Evolutionary conservation across 768 basidiomycete species (phyloP).

Genomic region (Leccinum variicolor): DNA sequence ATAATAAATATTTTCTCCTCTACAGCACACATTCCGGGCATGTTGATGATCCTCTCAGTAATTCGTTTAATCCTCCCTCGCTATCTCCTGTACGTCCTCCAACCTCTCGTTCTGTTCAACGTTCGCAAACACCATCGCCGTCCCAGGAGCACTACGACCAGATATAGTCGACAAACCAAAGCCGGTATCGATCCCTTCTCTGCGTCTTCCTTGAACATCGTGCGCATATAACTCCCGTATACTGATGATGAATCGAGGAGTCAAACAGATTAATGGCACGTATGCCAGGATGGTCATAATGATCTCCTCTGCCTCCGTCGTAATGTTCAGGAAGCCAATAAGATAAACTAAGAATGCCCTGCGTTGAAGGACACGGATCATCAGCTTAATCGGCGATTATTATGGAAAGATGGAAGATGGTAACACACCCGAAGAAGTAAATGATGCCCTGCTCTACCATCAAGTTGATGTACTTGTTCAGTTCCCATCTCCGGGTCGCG

Average conservation of each 20-base stretch:
- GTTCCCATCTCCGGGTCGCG: neutral
- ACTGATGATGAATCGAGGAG: neutral
- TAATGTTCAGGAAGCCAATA: no score
- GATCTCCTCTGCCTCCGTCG: no score
- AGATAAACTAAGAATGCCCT: no score
- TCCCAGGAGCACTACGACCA: neutral
- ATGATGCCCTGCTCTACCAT: neutral
- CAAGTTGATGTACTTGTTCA: neutral
- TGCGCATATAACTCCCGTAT: neutral
- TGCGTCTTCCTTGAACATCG: neutral
- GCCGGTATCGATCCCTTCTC: neutral
- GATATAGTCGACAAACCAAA: neutral
- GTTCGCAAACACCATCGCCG: neutral
- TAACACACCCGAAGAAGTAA: neutral
- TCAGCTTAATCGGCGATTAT: no score
- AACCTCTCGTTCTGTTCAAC: neutral
- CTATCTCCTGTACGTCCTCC: neutral
- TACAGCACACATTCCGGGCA: no score
- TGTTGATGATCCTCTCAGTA: no score
- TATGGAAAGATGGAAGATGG: no score
- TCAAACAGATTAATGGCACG: neutral
- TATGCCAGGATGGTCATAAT: neutral
- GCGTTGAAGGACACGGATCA: no score
- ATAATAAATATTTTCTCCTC: no score
- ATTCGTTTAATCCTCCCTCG: neutral